Evolutionary conservation across 2,329 filamentous ascomycete genomes (phyloP), one percentile per base, ranked within the genome.

Genomic region (Dothistroma pini): DNA sequence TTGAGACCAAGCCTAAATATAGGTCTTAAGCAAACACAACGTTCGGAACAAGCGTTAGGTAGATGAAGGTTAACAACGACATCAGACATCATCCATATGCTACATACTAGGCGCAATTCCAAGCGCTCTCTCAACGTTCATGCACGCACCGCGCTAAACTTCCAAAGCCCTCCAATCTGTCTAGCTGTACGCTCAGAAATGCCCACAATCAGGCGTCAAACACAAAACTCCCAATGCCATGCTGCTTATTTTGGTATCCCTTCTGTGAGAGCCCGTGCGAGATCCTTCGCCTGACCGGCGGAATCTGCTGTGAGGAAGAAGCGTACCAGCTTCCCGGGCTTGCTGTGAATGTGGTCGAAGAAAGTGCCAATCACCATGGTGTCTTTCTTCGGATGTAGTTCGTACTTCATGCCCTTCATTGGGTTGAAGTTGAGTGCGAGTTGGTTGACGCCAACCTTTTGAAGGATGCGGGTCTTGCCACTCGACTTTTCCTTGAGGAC

Each of bases 401-500:
- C 55, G 44, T 63, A 66, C 32, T 62, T 66, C 47, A 56, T 58
- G 19, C 59, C 63, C 54, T 65, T 59, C 31, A 65, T 31, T 7
- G 60, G 51, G 22, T 62, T 47, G 60, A 65, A 66, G 53, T 68
- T 66, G 16, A 68, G 61, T 5, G 60, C 60, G 19, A 59, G 52
- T 50, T 59, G 59, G 44, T 60, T 60, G 32, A 63, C 51, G 44
- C 62, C 64, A n/a, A 85, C 85, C 54, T 91, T 86, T 63, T 93
- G 77, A 21, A 96, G 77, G 51, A 95, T 78, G 47, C 91, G 85
- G 4, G 87, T 83, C 31, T 83, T 81, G 21, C 84, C 85, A 0
- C 86, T 90, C 16, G 82, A 81, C 73, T 90, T 89, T 77, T 93
- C 83, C 75, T 89, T 88, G 63, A 96, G 79, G 14, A 96, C 73